Conservation (phyloP, 2,329 filamentous ascomycete genomes). For the Aquanectria penicillioides region DNA sequence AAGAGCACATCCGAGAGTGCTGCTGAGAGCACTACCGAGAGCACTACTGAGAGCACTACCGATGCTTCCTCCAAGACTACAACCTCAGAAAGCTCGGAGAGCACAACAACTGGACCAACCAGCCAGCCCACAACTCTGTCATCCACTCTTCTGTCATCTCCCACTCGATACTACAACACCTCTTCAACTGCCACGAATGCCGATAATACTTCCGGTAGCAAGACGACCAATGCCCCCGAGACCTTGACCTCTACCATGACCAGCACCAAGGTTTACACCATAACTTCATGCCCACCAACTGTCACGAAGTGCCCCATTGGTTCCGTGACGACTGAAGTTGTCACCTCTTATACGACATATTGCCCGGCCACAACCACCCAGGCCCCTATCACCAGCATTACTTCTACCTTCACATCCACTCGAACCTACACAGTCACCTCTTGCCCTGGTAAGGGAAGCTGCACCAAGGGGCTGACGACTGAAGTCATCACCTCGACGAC, state of each 20-base stretch:
- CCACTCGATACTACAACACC: too few species aligned
- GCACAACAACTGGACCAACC: too few species aligned
- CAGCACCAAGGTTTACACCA: conserved; percentile 42
- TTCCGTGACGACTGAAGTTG: conserved; percentile 41
- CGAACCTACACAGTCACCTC: conserved; percentile 66
- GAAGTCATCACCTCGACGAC: conserved; percentile 38
- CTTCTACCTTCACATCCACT: conserved; percentile 61
- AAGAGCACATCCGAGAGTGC: too few species aligned
- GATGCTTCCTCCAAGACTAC: too few species aligned
- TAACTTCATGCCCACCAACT: conserved; percentile 44
- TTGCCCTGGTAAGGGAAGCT: conserved; percentile 63
- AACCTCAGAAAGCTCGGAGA: too few species aligned
- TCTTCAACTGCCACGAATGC: too few species aligned
- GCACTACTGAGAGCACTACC: too few species aligned
- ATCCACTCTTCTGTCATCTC: too few species aligned
- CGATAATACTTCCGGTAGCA: too few species aligned
- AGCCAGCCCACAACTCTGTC: too few species aligned
- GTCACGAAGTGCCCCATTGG: conserved; percentile 43
- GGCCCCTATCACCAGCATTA: conserved; percentile 15
- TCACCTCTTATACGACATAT: conserved; percentile 48
- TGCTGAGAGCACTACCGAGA: too few species aligned
- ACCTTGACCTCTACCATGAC: conserved; percentile 44
- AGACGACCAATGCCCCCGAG: conserved; percentile 15
- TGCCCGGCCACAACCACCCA: conserved; percentile 42
- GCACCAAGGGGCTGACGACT: conserved; percentile 35